phyloP scores from a whole-genome alignment of 164 flowering plant genomes.

The Annona squamosa region DNA sequence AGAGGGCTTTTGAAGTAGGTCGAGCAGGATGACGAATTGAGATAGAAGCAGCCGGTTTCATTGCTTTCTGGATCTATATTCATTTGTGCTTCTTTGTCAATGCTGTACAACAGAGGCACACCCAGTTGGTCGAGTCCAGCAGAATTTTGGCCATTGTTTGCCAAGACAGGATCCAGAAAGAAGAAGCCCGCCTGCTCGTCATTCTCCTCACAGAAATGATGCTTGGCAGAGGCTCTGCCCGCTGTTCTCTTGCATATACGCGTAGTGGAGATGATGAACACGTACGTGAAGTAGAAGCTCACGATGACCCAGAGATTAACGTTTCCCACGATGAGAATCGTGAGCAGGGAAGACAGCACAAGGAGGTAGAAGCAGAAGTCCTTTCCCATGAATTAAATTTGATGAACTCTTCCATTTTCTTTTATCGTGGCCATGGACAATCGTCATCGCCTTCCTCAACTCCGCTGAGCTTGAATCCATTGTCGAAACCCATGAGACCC shows the following conservation, averaged over 20 bases:
- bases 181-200: neutral
- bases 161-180: constrained; percentile 1
- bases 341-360: constrained; percentile 35
- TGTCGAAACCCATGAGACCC: too few species aligned
- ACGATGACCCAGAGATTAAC: constrained; percentile 46
- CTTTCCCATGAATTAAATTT: too few species aligned
- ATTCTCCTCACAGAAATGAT: too few species aligned
- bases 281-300: constrained; percentile 53
- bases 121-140: constrained; percentile 10
- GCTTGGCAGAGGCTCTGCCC: too few species aligned
- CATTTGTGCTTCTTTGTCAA: constrained; percentile 7
- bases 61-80: constrained; percentile 6
- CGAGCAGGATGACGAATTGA: constrained; percentile 2
- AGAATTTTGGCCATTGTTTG: constrained; percentile 2
- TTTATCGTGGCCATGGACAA: too few species aligned
- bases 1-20: constrained; percentile 12
- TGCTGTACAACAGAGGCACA: constrained; percentile 22
- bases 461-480: too few species aligned
- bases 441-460: too few species aligned
- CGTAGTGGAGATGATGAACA: constrained; percentile 33
- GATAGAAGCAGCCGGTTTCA: neutral
- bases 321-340: constrained; percentile 38
- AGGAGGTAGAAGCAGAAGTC: too few species aligned
- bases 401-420: too few species aligned
- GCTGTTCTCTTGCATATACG: constrained; percentile 18